phyloP scores from a whole-genome alignment of 192 early-diverging fungal genomes.

The Coemansia sp. region DNA sequence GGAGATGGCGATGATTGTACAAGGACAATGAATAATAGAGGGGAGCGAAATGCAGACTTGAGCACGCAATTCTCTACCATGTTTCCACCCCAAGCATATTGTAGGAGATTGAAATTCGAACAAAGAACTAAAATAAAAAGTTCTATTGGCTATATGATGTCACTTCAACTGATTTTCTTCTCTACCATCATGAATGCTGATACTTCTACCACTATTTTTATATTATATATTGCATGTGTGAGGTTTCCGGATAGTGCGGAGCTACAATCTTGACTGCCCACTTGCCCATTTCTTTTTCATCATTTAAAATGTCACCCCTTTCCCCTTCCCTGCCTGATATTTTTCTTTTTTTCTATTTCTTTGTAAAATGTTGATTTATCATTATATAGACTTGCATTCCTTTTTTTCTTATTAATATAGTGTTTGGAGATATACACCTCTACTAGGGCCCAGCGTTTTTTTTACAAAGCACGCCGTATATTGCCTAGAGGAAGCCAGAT shows the following conservation, averaged over 20 bases:
- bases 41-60: background rate
- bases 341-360: constrained; percentile 1
- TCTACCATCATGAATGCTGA: background rate
- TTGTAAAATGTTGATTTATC: background rate
- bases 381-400: constrained; percentile 5
- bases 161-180: background rate
- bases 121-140: background rate
- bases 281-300: constrained; percentile 2
- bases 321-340: constrained; percentile 1
- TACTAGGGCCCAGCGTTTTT: background rate
- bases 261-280: constrained; percentile 8
- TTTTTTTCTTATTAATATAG: background rate
- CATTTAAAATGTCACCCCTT: background rate
- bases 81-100: background rate
- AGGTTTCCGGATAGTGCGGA: background rate
- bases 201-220: background rate
- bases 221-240: background rate
- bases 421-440: background rate
- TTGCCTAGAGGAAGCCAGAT: background rate
- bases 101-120: background rate
- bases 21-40: background rate
- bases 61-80: background rate
- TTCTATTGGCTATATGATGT: background rate
- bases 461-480: constrained; percentile 1
- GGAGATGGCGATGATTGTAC: background rate